Evolutionary conservation across 495 filamentous ascomycete genomes (phyloP), one percentile per base, ranked within the genome.

Genomic region (Annulohypoxylon maeteangense): DNA sequence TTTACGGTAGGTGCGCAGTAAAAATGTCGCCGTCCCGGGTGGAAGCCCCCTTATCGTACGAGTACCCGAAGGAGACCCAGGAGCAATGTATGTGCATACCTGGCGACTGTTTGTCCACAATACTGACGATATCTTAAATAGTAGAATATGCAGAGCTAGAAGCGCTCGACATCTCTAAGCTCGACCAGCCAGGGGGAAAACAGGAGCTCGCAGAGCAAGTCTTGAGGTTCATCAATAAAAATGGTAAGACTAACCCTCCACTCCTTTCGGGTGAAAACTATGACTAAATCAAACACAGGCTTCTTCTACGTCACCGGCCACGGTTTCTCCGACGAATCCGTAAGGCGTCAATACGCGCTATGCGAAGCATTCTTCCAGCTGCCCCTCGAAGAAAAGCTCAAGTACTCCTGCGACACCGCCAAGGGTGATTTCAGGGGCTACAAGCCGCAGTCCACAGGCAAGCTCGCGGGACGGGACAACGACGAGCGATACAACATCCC

Each of bases 221-320:
- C n/a, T 65, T 77, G 12, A 70, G 38, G 16, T 76, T 76, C 53
- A 79, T 79, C 42, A 64, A 74, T 27, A 74, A 78, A 27, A 79
- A 78, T 58, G 77, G 77, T 78, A 16, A 29, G 16, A 25, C 12
- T 12, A 10, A 22, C 27, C 3, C 4, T 40, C 20, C 38, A 31
- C 4, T 18, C 0, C 4, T 40, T 4, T 40, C 3, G 6, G n/a
- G 3, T n/a, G 47, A 12, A 2, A 25, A 23, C 4, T 8, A 18
- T 10, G 2, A 6, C 50, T 71, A 14, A 67, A 10, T 54, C 34
- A 16, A 29, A n/a, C 47, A 3, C 18, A 71, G 79, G 78, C 10
- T 88, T 88, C 74, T 88, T 88, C 76, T 87, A 87, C 66, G 83
- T 89, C 5, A 83, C 79, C 44, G 83, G 84, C 72, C 85, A 86